A percentile compares a stretch with the other conserved stretches of the same genome.
Evolutionary conservation across 352 stramenopile species (phyloP).

Genomic region (Phytophthora podocarpi): DNA sequence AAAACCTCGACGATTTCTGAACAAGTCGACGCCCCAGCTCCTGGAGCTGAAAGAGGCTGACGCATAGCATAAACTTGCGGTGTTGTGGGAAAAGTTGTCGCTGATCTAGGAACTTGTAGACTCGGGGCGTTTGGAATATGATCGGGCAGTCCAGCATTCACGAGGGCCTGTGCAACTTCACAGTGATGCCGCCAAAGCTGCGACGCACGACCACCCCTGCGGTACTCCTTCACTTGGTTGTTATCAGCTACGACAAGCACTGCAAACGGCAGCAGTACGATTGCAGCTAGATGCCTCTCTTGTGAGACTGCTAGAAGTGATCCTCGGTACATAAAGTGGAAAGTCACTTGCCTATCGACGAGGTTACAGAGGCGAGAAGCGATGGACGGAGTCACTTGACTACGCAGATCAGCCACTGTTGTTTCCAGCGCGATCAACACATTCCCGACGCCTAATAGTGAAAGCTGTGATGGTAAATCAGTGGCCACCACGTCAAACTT

Average conservation of each 20-base stretch:
- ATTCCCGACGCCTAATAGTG: slow-evolving; percentile 21
- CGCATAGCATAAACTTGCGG: slow-evolving; percentile 16
- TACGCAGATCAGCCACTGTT: slow-evolving; percentile 22
- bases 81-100: background rate
- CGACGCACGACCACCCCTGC: background rate
- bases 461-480: slow-evolving; percentile 3
- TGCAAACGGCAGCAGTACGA: slow-evolving; percentile 36
- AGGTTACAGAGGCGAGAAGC: background rate
- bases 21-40: background rate
- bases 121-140: slow-evolving; percentile 5
- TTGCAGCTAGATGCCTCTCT: slow-evolving; percentile 24
- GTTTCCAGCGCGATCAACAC: slow-evolving; percentile 17
- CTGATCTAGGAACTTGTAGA: background rate
- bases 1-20: slow-evolving; percentile 40
- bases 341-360: slow-evolving; percentile 5
- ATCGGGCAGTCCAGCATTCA: slow-evolving; percentile 38
- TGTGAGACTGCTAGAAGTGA: slow-evolving; percentile 22
- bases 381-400: slow-evolving; percentile 5
- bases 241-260: slow-evolving; percentile 19
- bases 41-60: slow-evolving; percentile 10
- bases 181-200: slow-evolving; percentile 30
- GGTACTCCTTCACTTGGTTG: background rate
- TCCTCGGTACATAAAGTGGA: slow-evolving; percentile 43
- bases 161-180: slow-evolving; percentile 22
- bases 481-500: slow-evolving; percentile 28